phyloP scores from a whole-genome alignment of 2,329 filamentous ascomycete genomes.

The Ophiognomonia clavigignenti-juglandacearum region DNA sequence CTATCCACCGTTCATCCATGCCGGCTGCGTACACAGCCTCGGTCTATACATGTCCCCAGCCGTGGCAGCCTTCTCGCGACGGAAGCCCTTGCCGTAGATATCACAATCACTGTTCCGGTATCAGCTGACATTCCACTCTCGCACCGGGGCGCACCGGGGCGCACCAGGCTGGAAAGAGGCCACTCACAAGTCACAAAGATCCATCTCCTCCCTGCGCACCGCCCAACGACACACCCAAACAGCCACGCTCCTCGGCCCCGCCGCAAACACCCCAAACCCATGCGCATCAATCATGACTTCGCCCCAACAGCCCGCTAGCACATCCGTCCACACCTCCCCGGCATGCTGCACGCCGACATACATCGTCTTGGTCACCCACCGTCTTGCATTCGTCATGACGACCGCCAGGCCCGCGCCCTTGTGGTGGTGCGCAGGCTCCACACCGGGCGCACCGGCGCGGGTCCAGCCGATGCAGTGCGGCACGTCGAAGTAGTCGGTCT shows the following conservation, averaged over 20 bases:
- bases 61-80: not conserved
- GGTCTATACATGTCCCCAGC: not conserved
- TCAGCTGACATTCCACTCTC: not conserved
- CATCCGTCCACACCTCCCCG: constrained; percentile 60
- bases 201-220: constrained; percentile 4
- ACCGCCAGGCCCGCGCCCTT: constrained; percentile 51
- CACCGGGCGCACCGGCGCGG: constrained; percentile 41
- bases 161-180: too few species aligned
- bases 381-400: constrained; percentile 46
- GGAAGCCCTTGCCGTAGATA: constrained; percentile 5
- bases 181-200: constrained; percentile 7
- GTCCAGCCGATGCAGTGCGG: constrained; percentile 56
- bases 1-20: not conserved
- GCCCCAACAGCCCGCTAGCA: constrained; percentile 49
- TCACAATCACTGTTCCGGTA: not conserved
- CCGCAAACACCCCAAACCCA: constrained; percentile 56
- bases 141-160: too few species aligned
- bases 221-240: constrained; percentile 51
- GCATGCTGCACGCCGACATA: constrained; percentile 53
- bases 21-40: not conserved
- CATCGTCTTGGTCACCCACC: constrained; percentile 50
- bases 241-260: constrained; percentile 48
- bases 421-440: constrained; percentile 25
- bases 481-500: constrained; percentile 58
- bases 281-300: constrained; percentile 54